phyloP scores from a whole-genome alignment of 202 grass and related monocot species.

The Panicum virgatum region DNA sequence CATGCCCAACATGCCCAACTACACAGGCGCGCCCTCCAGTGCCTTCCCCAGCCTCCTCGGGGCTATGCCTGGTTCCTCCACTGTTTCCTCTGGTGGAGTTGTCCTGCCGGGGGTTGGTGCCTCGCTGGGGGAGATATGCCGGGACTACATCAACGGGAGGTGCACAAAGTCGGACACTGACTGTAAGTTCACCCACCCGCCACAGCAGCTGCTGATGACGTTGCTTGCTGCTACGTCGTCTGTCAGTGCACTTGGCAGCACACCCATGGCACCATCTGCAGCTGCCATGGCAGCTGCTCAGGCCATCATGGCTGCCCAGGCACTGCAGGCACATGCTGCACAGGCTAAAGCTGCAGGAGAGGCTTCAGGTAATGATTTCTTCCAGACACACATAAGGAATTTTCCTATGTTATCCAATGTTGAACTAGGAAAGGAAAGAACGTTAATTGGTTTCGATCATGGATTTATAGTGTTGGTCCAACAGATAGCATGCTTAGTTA shows the following conservation, averaged over 20 bases:
- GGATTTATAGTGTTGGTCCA: neutral
- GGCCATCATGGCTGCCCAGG: slow-evolving; percentile 91
- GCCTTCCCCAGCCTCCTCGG: slow-evolving; percentile 69
- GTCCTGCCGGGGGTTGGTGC: slow-evolving; percentile 80
- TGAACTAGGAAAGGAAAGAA: slow-evolving; percentile 10
- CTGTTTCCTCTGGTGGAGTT: slow-evolving; percentile 64
- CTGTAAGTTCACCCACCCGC: slow-evolving; percentile 78
- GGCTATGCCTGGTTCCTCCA: slow-evolving; percentile 53
- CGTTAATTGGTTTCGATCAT: neutral
- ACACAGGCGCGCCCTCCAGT: slow-evolving; percentile 53
- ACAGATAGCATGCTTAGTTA: neutral
- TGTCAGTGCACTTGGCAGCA: slow-evolving; percentile 58
- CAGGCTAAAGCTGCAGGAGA: slow-evolving; percentile 56
- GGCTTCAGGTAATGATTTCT: slow-evolving; percentile 44
- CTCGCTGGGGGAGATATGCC: slow-evolving; percentile 80
- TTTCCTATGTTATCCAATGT: neutral
- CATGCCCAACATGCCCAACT: slow-evolving; percentile 99
- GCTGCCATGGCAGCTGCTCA: slow-evolving; percentile 96
- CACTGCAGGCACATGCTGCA: slow-evolving; percentile 81
- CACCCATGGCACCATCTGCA: slow-evolving; percentile 80
- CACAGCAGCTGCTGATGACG: slow-evolving; percentile 80
- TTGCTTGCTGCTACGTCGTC: slow-evolving; percentile 68
- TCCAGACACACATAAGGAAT: neutral
- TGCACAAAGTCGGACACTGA: slow-evolving; percentile 53
- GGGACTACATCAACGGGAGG: slow-evolving; percentile 72